Evolutionary conservation across 371 early-diverging fungal species (phyloP), one percentile per base, ranked within the genome.

Genomic region (Mucor piriformis): DNA sequence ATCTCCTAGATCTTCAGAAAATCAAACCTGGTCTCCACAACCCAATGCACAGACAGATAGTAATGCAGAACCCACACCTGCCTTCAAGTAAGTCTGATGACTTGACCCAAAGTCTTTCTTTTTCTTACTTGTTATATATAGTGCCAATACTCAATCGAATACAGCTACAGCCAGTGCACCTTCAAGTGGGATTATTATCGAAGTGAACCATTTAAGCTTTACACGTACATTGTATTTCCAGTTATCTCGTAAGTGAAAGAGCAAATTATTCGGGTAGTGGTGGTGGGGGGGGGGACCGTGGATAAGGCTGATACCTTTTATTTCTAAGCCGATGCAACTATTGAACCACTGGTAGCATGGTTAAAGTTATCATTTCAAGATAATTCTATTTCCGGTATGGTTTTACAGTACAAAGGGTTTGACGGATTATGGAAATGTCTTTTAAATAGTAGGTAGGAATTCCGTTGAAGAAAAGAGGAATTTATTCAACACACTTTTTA

Each of bases 291-390:
- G n/a, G n/a, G n/a, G n/a, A n/a, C n/a, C n/a, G n/a, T n/a, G n/a
- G n/a, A n/a, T 13, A 12, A 50, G 34, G 5, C 6, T 43, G 43
- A 21, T 20, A 37, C 23, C 15, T 29, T 23, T 40, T 18, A 13
- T 10, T 3, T 18, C 29, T 21, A 1, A 80, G 81, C 74, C 23
- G 78, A 81, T 57, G 78, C 81, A 1, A 81, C 81, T 0, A 81
- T 81, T 51, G 81, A 81, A 18, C 81, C 81, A 11, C 52, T 81
- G 34, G 59, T 81, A 37, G 71, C 72, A n/a, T 77, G 81, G 64
- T 50, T 81, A 50, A 69, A 74, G 29, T 46, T 76, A 6, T 77
- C 81, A 6, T 81, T 81, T 59, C 67, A 72, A 48, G 81, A 81
- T 54, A 61, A 55, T 34, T 63, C 73, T 10, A 77, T 81, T 29